A percentile compares a stretch with the other conserved stretches of the same genome.
phyloP scores from a whole-genome alignment of 1,284 basidiomycete species.

The Trametes sp. region DNA sequence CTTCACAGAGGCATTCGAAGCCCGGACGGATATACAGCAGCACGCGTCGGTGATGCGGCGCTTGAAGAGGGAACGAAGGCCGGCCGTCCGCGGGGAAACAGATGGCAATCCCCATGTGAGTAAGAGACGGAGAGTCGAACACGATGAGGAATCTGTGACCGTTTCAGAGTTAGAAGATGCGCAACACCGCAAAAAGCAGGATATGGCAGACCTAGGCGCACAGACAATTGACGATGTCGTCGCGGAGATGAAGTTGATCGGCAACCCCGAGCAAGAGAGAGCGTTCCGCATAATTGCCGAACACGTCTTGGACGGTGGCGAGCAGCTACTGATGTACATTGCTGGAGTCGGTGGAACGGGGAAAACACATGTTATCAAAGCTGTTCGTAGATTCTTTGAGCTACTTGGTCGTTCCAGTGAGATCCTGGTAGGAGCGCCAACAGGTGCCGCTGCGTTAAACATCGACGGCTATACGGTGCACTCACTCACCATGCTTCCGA shows the following conservation, averaged over 20 bases:
- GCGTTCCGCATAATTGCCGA: slow-evolving; percentile 7
- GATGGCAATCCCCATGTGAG: neutral
- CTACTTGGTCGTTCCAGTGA: neutral
- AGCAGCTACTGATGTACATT: slow-evolving; percentile 25
- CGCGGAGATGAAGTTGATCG: neutral
- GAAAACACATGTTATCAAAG: slow-evolving; percentile 27
- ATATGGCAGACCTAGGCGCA: neutral
- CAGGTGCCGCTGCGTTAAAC: slow-evolving; percentile 18
- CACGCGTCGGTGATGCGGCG: neutral
- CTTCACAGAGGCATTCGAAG: neutral
- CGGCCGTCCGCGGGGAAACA: neutral
- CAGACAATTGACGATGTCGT: neutral
- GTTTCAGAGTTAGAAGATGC: neutral
- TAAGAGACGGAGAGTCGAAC: neutral
- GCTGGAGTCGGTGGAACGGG: slow-evolving; percentile 30
- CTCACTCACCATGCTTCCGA: slow-evolving; percentile 17
- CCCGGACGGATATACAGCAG: neutral
- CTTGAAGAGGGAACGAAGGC: neutral
- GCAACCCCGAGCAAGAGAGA: slow-evolving; percentile 8
- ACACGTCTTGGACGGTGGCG: slow-evolving; percentile 1
- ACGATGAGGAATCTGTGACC: neutral
- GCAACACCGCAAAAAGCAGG: neutral
- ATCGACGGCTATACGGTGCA: slow-evolving; percentile 26
- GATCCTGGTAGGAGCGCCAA: slow-evolving; percentile 19
- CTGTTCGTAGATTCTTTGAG: slow-evolving; percentile 13